Percentiles rank a stretch among this genome's conserved stretches.
Conservation (phyloP, 345 rosid genomes). For the Aquilaria sinensis region DNA sequence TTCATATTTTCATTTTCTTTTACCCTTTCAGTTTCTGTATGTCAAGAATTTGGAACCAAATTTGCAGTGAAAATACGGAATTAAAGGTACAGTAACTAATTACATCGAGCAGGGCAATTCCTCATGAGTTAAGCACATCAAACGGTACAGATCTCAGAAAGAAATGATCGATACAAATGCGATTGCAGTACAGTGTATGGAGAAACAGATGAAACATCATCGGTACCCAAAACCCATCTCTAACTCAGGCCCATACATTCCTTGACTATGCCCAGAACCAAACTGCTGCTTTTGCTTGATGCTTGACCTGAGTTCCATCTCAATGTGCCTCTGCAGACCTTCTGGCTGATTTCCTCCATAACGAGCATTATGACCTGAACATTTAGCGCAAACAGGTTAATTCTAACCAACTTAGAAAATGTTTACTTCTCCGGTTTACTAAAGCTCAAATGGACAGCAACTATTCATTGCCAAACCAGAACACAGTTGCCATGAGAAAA, state of each 20-base stretch:
- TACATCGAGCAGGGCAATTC: neutral
- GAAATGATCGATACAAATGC: conserved; percentile 5
- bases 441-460: too few species aligned
- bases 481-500: too few species aligned
- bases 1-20: too few species aligned
- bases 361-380: conserved; percentile 47
- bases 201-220: conserved; percentile 22
- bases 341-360: conserved; percentile 52
- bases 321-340: conserved; percentile 64
- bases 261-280: conserved; percentile 47
- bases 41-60: too few species aligned
- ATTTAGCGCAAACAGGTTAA: too few species aligned
- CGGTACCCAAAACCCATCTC: conserved; percentile 68
- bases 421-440: neutral
- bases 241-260: conserved; percentile 55
- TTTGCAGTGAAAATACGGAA: too few species aligned
- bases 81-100: neutral
- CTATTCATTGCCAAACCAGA: too few species aligned
- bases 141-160: conserved; percentile 16
- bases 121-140: conserved; percentile 8
- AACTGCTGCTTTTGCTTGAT: conserved; percentile 49
- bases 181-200: conserved; percentile 15
- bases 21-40: too few species aligned
- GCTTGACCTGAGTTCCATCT: conserved; percentile 68
- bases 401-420: neutral